Conservation (phyloP, 306 rosid species). For the Mimosa bimucronata region DNA sequence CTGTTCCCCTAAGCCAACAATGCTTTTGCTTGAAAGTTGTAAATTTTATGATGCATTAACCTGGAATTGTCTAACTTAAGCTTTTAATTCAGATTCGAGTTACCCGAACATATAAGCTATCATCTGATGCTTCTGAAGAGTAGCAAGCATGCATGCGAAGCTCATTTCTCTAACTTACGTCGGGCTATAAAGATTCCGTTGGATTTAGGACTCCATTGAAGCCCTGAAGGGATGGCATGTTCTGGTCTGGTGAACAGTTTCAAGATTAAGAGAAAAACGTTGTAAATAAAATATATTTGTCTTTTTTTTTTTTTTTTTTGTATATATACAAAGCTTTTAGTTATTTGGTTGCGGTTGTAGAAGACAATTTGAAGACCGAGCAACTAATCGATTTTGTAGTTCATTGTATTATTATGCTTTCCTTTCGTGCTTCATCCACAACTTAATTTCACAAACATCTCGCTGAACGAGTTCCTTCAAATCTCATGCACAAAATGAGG, state of each 20-base stretch:
- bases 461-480: background rate
- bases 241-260: constrained; percentile 25
- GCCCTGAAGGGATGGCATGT: constrained; percentile 7
- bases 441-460: background rate
- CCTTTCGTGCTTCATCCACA: background rate
- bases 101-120: constrained; percentile 55
- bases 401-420: background rate
- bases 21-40: background rate
- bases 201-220: constrained; percentile 8
- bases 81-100: constrained; percentile 66
- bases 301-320: background rate
- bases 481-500: background rate
- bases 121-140: constrained; percentile 48
- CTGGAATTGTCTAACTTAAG: constrained; percentile 32
- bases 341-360: background rate
- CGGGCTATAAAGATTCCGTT: constrained; percentile 14
- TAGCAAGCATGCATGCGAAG: constrained; percentile 37
- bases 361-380: background rate
- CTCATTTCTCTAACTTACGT: constrained; percentile 5
- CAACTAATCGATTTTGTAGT: constrained; percentile 16
- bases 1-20: no score
- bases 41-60: constrained; percentile 1
- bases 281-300: constrained; percentile 35
- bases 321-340: background rate
- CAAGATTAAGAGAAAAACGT: background rate